Evolutionary conservation across 371 early-diverging fungal genomes (phyloP).

Genomic region (Mortierella sp.): DNA sequence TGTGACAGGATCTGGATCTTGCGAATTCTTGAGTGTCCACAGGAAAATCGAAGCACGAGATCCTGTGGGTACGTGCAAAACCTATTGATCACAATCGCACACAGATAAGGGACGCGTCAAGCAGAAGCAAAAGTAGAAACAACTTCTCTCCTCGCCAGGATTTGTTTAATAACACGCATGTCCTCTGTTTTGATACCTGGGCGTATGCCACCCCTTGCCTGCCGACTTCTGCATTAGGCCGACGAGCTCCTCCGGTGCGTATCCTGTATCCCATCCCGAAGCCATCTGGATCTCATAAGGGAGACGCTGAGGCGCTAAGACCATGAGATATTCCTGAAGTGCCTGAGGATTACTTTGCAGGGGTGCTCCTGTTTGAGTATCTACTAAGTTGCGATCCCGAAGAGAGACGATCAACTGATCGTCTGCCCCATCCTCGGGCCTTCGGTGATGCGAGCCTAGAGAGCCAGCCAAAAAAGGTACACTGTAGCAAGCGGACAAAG

Average conservation of each 20-base stretch:
- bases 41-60: constrained; percentile 68
- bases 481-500: constrained; percentile 6
- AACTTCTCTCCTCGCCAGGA: too few species aligned
- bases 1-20: constrained; percentile 82
- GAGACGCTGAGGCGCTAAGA: constrained; percentile 53
- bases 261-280: constrained; percentile 65
- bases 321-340: constrained; percentile 52
- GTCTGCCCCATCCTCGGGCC: constrained; percentile 27
- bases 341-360: constrained; percentile 39
- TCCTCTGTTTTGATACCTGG: constrained; percentile 53
- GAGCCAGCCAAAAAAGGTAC: constrained; percentile 42
- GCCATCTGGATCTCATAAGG: constrained; percentile 60
- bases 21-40: constrained; percentile 70
- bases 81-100: constrained; percentile 59
- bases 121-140: too few species aligned
- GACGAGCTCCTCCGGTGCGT: constrained; percentile 62
- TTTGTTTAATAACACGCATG: not conserved
- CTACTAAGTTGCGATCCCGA: constrained; percentile 16
- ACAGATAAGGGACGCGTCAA: too few species aligned
- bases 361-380: constrained; percentile 23
- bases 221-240: constrained; percentile 54
- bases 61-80: constrained; percentile 81
- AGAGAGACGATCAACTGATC: constrained; percentile 42
- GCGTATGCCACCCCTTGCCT: constrained; percentile 70
- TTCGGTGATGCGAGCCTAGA: constrained; percentile 34